phyloP scores from a whole-genome alignment of 2,329 filamentous ascomycete genomes.

The Epichloe sibirici region DNA sequence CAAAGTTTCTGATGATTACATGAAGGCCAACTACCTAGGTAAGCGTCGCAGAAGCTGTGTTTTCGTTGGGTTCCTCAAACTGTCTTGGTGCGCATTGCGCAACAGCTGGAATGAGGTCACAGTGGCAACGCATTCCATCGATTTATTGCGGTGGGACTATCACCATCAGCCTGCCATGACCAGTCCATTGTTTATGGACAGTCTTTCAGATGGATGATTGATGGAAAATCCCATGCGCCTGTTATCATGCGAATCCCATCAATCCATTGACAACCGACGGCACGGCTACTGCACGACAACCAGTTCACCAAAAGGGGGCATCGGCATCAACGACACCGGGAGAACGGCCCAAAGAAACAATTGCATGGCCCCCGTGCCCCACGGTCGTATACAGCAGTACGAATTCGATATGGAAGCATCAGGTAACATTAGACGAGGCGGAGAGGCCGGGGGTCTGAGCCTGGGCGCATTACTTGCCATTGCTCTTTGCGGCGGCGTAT shows the following conservation, averaged over 20 bases:
- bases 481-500: slow-evolving; percentile 32
- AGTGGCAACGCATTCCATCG: slow-evolving; percentile 28
- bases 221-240: neutral
- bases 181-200: slow-evolving; percentile 1
- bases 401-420: neutral
- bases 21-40: no score
- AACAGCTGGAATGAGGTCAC: slow-evolving; percentile 23
- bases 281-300: neutral
- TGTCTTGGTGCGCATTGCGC: slow-evolving; percentile 7
- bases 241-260: neutral
- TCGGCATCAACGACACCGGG: neutral
- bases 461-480: slow-evolving; percentile 32
- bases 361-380: neutral
- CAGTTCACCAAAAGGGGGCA: neutral
- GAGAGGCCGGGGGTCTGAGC: slow-evolving; percentile 13
- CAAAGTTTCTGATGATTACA: no score
- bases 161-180: neutral
- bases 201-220: neutral
- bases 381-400: neutral
- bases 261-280: neutral
- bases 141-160: slow-evolving; percentile 13
- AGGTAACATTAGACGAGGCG: slow-evolving; percentile 3
- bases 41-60: no score
- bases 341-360: neutral
- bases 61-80: neutral